Evolutionary conservation across 306 rosid species (phyloP).

Genomic region (Dalbergia cultrata): DNA sequence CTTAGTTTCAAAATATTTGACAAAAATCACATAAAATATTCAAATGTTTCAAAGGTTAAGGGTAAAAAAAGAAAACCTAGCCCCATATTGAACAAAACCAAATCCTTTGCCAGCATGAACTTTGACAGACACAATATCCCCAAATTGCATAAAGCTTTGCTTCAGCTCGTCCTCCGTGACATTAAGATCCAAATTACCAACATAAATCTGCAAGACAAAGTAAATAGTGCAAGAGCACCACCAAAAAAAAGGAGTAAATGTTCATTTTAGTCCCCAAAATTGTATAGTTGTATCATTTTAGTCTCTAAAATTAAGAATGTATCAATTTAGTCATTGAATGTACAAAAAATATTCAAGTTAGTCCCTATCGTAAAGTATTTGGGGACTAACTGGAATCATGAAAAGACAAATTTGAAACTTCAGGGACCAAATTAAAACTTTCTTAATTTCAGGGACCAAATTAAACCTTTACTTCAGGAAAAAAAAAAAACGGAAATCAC

Average conservation of each 20-base stretch:
- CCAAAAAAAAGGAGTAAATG: too few species aligned
- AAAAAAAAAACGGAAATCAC: slow-evolving; percentile 5
- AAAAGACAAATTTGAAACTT: too few species aligned
- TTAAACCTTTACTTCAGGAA: not conserved
- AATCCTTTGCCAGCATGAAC: slow-evolving; percentile 84
- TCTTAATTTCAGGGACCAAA: too few species aligned
- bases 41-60: slow-evolving; percentile 38
- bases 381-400: too few species aligned
- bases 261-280: too few species aligned
- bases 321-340: too few species aligned
- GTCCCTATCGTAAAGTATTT: too few species aligned
- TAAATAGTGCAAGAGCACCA: slow-evolving; percentile 26
- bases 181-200: slow-evolving; percentile 89
- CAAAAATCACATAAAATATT: slow-evolving; percentile 38
- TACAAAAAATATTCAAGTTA: too few species aligned
- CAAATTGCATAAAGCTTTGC: slow-evolving; percentile 84
- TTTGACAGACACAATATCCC: slow-evolving; percentile 76
- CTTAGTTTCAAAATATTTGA: slow-evolving; percentile 35
- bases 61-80: slow-evolving; percentile 63
- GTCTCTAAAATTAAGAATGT: too few species aligned
- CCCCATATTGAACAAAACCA: slow-evolving; percentile 85
- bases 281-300: too few species aligned
- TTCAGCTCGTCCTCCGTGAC: slow-evolving; percentile 83
- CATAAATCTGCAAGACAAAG: slow-evolving; percentile 67
- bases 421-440: not conserved